Evolutionary conservation across 345 rosid genomes (phyloP), one percentile per base, ranked within the genome.

Genomic region (Arabis hirsuta): DNA sequence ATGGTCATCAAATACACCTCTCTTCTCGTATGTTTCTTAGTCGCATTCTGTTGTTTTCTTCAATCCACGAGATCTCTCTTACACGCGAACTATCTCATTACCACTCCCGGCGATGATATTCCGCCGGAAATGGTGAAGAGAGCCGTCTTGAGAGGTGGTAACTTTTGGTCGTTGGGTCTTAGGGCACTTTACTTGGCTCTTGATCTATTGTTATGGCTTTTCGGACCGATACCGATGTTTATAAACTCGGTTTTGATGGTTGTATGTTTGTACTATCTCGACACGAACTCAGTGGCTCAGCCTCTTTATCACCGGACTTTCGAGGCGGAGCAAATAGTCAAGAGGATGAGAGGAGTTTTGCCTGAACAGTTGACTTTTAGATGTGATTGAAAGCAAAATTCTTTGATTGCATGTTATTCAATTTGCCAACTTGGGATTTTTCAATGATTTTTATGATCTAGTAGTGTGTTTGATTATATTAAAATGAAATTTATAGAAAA

Each of bases 181-280:
- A 82, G 95, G 79, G 82, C 87, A 20, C 72, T 88, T 24, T 92
- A 88, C 65, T 86, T 90, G 71, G 96, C 96, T 39, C 82, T 87
- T 12, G 31, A 71, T 78, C 51, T 92, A 53, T 65, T 90, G 46
- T 73, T 86, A 9, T 87, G 98, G 96, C 89, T 92, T 58, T 90
- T 90, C 29, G 96, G 98, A 45, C 96, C 96, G 0, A 79, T 88
- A 11, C 98, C 95, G 0, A 88, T 90, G 96, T 82, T 88, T 72
- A 47, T 82, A 26, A 79, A 76, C 1, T 87, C 96, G 16, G 22
- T 82, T 31, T 16, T 84, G 22, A 79, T 85, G 79, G 91, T 86
- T 0, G 6, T 69, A 0, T 36, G 85, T 52, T 86, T 90, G 26
- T 80, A 84, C 56, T 74, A 12, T 65, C 83, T 84, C 16, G 96